Evolutionary conservation across 345 rosid genomes (phyloP), one percentile per base, ranked within the genome.

Genomic region (Bruguiera parviflora): DNA sequence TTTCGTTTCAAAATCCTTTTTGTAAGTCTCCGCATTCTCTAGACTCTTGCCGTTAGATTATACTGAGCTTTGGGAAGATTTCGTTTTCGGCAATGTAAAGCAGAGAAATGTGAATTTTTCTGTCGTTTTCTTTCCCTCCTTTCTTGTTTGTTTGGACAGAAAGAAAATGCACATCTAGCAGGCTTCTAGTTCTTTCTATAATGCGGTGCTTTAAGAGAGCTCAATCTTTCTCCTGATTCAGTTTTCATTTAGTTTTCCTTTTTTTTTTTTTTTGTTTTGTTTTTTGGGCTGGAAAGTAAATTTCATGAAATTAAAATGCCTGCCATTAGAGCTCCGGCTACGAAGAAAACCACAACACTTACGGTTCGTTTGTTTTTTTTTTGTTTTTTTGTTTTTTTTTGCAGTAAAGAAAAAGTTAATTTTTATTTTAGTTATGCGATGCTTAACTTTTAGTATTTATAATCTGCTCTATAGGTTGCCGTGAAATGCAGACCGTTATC

Each of bases 401-500:
- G 18, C 8, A 2, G 25, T 8, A 53, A 7, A 33, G 8, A 33
- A 7, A 33, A 33, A 1, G 1, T 6, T 7, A 53, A 21, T 22
- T n/a, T 55, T 55, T 55, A n/a, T 24, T 24, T 21, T 21, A 56
- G 10, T 24, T 24, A 24, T 56, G 4, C 24, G 18, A 24, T 56
- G 18, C 49, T 43, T 43, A 13, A 43, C 15, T 13, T 3, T 3
- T 43, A 43, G 49, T 43, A 43, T 43, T 43, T 13, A 13, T 43
- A 43, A 11, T 43, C 19, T 13, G 5, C 6, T 56, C 28, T 10
- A 56, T 13, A 56, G 59, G 59, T 56, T 3, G 59, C 59, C 4
- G 59, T 56, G 31, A 56, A 56, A 56, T 56, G 59, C 24, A 56
- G 59, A 24, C 59, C 59, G 29, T 56, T 56, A 11, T 56, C 59